Conservation (phyloP, 148 eudicot genomes). For the Agrostemma githago region DNA sequence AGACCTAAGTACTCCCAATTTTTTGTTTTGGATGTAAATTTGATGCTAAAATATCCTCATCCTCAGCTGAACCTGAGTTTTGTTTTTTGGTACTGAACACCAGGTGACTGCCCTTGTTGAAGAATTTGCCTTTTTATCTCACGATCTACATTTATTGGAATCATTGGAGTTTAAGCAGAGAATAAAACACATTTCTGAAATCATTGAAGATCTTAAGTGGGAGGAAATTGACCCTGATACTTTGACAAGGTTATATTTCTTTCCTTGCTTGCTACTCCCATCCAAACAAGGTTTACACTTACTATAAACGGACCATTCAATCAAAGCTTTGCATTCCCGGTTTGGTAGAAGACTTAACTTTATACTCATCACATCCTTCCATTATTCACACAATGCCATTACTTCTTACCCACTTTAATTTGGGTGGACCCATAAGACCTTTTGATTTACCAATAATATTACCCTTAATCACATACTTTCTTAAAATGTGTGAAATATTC, state of each 20-base stretch:
- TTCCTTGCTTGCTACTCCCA: neutral
- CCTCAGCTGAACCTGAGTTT: neutral
- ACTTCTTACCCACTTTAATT: no score
- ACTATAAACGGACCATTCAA: no score
- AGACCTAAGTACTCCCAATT: neutral
- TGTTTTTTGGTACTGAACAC: neutral
- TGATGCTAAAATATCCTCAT: neutral
- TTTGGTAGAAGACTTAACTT: no score
- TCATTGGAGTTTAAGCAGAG: conserved; percentile 85
- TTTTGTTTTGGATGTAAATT: neutral
- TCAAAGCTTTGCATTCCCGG: no score
- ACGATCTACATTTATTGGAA: conserved; percentile 83
- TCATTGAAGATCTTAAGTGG: conserved; percentile 77
- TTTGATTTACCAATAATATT: no score
- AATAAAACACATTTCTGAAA: conserved; percentile 66
- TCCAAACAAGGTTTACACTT: no score
- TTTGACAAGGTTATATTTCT: conserved; percentile 61
- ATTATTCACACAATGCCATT: no score
- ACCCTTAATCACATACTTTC: no score
- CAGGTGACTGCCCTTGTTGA: conserved; percentile 55
- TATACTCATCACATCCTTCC: no score
- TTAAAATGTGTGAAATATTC: no score
- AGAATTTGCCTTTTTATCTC: conserved; percentile 57
- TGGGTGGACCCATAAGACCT: no score
- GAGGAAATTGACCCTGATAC: conserved; percentile 78